These are phyloP conservation scores for Lenwebbia sp. DNA, from an alignment of 345 rosid genomes.

Conservation along the genomic window DNA sequence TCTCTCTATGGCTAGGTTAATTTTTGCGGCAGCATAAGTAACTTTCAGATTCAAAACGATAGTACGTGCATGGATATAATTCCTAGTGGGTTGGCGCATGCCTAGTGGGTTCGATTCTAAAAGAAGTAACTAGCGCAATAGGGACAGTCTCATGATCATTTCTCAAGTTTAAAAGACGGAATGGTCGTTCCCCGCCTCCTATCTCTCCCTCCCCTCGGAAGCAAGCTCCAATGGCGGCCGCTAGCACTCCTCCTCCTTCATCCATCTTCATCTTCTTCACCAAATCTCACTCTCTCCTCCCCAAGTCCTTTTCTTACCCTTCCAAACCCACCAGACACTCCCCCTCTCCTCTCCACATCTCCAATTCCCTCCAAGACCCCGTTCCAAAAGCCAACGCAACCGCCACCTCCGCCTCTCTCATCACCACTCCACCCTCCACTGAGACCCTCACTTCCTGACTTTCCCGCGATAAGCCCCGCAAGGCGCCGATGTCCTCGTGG, in stretches of 20 bases:
- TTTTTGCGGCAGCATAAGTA: no score
- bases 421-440: constrained; percentile 4
- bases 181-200: no score
- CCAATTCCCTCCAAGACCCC: constrained; percentile 15
- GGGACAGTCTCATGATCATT: no score
- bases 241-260: background rate
- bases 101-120: no score
- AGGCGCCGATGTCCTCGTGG: constrained; percentile 87
- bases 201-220: no score
- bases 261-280: background rate
- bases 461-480: constrained; percentile 61
- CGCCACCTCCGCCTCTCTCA: constrained; percentile 11
- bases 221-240: no score
- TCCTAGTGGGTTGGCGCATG: no score
- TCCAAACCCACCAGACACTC: background rate
- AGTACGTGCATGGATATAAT: no score
- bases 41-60: no score
- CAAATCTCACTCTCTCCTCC: background rate
- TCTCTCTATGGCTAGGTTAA: no score
- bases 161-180: no score
- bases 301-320: background rate
- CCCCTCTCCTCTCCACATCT: constrained; percentile 6
- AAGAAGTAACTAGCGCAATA: no score
- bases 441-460: constrained; percentile 27
- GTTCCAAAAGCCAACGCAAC: constrained; percentile 1